Base-by-base conservation (phyloP, 306 rosid species). In the Vigna nakashimae region DNA sequence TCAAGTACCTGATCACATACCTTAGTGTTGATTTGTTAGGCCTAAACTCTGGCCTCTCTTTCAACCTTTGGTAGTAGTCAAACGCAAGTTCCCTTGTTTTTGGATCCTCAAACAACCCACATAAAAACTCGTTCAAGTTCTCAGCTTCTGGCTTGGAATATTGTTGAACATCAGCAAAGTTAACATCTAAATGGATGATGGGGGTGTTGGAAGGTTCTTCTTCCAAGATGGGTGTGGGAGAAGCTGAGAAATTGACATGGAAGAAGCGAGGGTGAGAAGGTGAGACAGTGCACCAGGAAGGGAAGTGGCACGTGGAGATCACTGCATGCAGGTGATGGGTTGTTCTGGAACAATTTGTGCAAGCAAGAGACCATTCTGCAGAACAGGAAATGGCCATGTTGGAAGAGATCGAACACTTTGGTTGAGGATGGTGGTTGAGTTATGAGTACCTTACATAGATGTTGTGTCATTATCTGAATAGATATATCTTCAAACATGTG, bases 1-100 rank as follows among this genome's bases (percentile, higher is more conserved):
- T 62, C 83, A 90, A 87, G n/a, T 90, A 89, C 89, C 92, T 88
- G 65, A 84, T 76, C 3, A 90, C 80, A 68, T 78, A 87, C 49
- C 74, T 73, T 14, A 90, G 57, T 7, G 92, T 85, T 30, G 90
- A 67, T 69, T 59, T 86, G 82, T 74, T 68, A 7, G 97, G 90
- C 48, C 82, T 80, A 77, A 88, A 91, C 26, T 87, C 88, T 4
- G 90, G 77, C 73, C 80, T 77, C 26, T 88, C 84, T 76, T 80
- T 86, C 50, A 88, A 79, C 64, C 87, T 87, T 50, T 83, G 89
- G 5, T 91, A 90, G 78, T 82, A 87, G 22, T 90, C 87, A 57
- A 77, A 86, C 1, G 83, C 93, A 14, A 83, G 74, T 5, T 79
- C 86, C 71, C 85, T 73, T 0, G 84, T 89, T 36, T 69, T 75